A percentile compares a stretch with the other conserved stretches of the same genome.
phyloP scores from a whole-genome alignment of 441 rosid genomes.

The Geranium incanum region DNA sequence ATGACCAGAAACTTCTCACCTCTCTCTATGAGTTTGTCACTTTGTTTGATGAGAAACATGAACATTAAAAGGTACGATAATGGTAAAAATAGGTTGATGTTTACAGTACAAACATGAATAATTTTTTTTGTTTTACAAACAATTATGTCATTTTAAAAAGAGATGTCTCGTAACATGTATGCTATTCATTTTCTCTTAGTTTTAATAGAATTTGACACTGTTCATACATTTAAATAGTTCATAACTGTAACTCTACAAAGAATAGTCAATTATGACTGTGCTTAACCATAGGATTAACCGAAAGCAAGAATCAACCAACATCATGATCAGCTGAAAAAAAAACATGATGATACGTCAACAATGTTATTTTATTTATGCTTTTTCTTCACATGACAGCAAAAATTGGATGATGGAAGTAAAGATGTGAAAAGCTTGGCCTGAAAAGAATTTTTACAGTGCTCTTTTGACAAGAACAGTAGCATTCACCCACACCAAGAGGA shows the following conservation, averaged over 20 bases:
- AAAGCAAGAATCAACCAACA: slow-evolving; percentile 14
- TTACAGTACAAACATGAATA: no score
- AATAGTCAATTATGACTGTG: neutral
- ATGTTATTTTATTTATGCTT: slow-evolving; percentile 7
- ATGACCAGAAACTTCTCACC: slow-evolving; percentile 22
- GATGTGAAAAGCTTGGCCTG: slow-evolving; percentile 3
- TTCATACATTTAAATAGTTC: no score
- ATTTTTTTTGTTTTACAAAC: no score
- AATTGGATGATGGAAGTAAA: neutral
- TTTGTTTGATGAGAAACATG: slow-evolving; percentile 15
- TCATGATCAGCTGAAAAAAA: slow-evolving; percentile 10
- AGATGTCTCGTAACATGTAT: no score
- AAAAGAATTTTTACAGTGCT: slow-evolving; percentile 18
- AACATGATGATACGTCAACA: slow-evolving; percentile 19
- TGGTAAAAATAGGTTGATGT: no score
- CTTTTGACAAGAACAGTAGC: slow-evolving; percentile 21
- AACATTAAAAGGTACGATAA: neutral
- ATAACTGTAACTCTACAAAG: neutral
- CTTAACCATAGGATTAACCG: slow-evolving; percentile 10
- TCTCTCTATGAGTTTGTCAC: slow-evolving; percentile 27
- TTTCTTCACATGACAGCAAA: slow-evolving; percentile 8
- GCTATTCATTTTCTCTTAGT: no score
- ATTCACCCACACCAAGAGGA: slow-evolving; percentile 19
- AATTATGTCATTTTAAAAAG: no score
- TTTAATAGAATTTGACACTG: no score